Evolutionary conservation across 73 alveolate genomes (phyloP).

Genomic region (Effrenium voratum): DNA sequence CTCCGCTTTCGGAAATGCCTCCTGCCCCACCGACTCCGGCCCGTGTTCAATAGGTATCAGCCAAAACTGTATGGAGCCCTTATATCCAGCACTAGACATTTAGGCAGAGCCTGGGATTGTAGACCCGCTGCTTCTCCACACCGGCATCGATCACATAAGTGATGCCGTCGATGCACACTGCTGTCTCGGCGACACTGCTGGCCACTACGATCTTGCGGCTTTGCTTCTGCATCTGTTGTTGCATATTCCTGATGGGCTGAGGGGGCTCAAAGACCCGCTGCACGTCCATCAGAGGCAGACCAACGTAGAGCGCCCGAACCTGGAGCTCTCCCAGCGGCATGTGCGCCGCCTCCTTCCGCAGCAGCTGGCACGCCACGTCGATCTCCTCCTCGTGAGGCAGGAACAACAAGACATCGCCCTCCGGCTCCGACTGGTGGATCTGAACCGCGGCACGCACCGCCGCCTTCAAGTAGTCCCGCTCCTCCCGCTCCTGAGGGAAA

Average conservation of each 20-base stretch:
- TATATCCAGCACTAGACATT: too few species aligned
- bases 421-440: constrained; percentile 95
- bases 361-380: constrained; percentile 97
- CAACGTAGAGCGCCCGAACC: constrained; percentile 70
- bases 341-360: constrained; percentile 95
- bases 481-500: too few species aligned
- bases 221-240: constrained; percentile 94
- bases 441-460: constrained; percentile 95
- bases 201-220: constrained; percentile 99
- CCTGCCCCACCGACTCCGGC: too few species aligned
- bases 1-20: too few species aligned
- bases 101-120: constrained; percentile 96
- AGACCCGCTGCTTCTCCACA: constrained; percentile 98
- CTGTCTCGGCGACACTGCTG: constrained; percentile 99
- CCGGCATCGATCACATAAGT: constrained; percentile 99
- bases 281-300: constrained; percentile 61
- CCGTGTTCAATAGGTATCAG: too few species aligned
- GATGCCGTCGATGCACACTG: constrained; percentile 98
- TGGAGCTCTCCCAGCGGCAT: constrained; percentile 13
- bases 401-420: constrained; percentile 97
- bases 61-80: too few species aligned
- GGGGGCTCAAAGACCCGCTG: constrained; percentile 59
- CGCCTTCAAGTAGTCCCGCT: constrained; percentile 94
- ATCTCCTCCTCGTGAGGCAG: constrained; percentile 97
- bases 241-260: too few species aligned